A percentile compares a stretch with the other conserved stretches of the same genome.
Evolutionary conservation across 176 grass and related monocot genomes (phyloP).

Genomic region (Lolium perenne): DNA sequence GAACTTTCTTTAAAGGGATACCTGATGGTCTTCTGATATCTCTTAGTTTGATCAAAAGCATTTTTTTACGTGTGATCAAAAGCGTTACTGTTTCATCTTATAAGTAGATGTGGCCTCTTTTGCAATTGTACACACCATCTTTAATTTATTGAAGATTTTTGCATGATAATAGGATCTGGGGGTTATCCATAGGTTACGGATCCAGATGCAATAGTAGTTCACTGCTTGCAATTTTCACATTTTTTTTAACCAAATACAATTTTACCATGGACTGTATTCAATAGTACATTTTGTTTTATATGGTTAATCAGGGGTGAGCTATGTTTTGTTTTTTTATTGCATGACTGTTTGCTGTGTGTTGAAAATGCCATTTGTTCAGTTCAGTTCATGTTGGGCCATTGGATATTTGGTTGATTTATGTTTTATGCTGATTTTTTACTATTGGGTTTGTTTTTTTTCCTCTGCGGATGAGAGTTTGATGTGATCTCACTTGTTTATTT

Average conservation of each 20-base stretch:
- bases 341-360: slow-evolving; percentile 13
- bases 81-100: slow-evolving; percentile 20
- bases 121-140: slow-evolving; percentile 10
- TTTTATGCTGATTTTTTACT: slow-evolving; percentile 7
- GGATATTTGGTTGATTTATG: slow-evolving; percentile 24
- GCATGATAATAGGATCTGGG: slow-evolving; percentile 29
- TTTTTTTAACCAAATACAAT: slow-evolving; percentile 20
- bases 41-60: slow-evolving; percentile 34
- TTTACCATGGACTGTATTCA: not conserved
- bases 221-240: not conserved
- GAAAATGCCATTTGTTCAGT: slow-evolving; percentile 20
- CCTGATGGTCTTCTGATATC: slow-evolving; percentile 25
- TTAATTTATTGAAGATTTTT: slow-evolving; percentile 42
- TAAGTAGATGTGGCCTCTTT: slow-evolving; percentile 12
- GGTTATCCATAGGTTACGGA: slow-evolving; percentile 6
- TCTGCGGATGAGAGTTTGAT: slow-evolving; percentile 31
- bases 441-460: not conserved
- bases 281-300: slow-evolving; percentile 17
- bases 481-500: slow-evolving; percentile 33
- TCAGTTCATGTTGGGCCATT: not conserved
- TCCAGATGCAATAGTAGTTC: slow-evolving; percentile 11
- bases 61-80: slow-evolving; percentile 9
- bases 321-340: not conserved
- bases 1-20: slow-evolving; percentile 21
- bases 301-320: slow-evolving; percentile 14